Base-by-base conservation (phyloP, 441 rosid genomes). In the Brassica hybrid region DNA sequence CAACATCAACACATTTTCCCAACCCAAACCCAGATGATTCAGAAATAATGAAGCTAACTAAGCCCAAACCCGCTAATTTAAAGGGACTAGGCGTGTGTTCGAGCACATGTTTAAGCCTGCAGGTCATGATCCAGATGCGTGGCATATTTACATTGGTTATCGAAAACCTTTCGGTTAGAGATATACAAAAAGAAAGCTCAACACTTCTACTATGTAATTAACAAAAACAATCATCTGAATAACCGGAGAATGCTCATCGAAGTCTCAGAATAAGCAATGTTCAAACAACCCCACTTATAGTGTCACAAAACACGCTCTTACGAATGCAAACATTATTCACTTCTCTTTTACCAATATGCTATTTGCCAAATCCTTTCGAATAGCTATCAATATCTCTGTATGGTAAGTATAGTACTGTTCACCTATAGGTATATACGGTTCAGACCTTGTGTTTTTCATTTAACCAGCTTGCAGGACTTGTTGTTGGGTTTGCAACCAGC, bases 401-500 rank as follows among this genome's bases (percentile, higher is more conserved):
- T 4, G 9, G 71, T 64, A 21, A 0, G 74, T 76, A 76, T 69
- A 50, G 14, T 48, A 14, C 4, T 48, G 68, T 64, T 64, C 52
- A 64, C 2, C 10, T 64, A 36, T 64, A 64, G 52, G 59, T 43
- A 13, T 45, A 45, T 13, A 45, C 52, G 54, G 52, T 27, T 27
- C 30, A 62, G 61, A 77, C 61, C 80, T 21, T 27, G 6, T 7
- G 32, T 23, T 25, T 16, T 16, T 77, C 81, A 78, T 60, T 65
- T 62, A 14, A 48, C 18, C 6, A 75, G 61, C 67, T 67, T 78
- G 63, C 71, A 41, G 18, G 52, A 45, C 52, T 45, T 45, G 17
- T 50, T 64, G 45, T 59, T 74, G 57, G 82, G 45, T 45, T 74
- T 58, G 72, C 50, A 83, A 58, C 85, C 87, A 13, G 85, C 65